A percentile compares a stretch with the other conserved stretches of the same genome.
phyloP scores from a whole-genome alignment of 768 basidiomycete species.

The Mycena haematopus region DNA sequence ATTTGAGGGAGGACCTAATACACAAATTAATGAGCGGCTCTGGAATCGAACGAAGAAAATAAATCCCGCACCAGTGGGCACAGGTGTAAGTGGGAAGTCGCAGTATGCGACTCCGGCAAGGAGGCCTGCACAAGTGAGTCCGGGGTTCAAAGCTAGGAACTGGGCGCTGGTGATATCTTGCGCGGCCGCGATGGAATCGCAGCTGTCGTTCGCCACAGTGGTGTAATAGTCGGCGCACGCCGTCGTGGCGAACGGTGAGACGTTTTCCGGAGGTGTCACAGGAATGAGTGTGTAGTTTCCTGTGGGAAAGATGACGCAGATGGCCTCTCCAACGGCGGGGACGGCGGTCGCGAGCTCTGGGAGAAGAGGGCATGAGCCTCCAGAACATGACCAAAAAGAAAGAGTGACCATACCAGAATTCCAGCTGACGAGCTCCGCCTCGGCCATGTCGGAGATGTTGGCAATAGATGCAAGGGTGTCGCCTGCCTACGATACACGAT shows the following conservation, averaged over 20 bases:
- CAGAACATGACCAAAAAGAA: too few relatives aligned
- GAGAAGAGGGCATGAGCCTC: not conserved
- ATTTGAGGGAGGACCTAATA: not conserved
- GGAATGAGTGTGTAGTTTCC: conserved; percentile 33
- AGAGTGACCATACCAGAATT: conserved; percentile 10
- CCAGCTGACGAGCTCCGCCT: conserved; percentile 28
- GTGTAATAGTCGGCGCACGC: not conserved
- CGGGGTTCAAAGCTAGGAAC: not conserved
- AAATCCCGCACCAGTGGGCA: too few relatives aligned
- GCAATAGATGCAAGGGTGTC: conserved; percentile 30
- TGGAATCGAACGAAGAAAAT: too few relatives aligned
- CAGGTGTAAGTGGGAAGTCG: not conserved
- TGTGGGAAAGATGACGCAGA: conserved; percentile 33
- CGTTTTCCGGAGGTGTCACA: not conserved
- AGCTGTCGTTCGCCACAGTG: not conserved
- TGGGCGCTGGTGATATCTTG: not conserved
- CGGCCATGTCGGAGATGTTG: conserved; percentile 21
- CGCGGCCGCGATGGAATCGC: not conserved
- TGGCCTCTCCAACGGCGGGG: conserved; percentile 27
- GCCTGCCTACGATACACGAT: conserved; percentile 14
- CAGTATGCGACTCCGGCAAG: not conserved
- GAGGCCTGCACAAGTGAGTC: not conserved
- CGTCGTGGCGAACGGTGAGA: not conserved
- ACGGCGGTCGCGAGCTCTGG: conserved; percentile 27
- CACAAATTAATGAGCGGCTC: not conserved